phyloP scores from a whole-genome alignment of 1,284 basidiomycete genomes.

The Crepidotus sp. region DNA sequence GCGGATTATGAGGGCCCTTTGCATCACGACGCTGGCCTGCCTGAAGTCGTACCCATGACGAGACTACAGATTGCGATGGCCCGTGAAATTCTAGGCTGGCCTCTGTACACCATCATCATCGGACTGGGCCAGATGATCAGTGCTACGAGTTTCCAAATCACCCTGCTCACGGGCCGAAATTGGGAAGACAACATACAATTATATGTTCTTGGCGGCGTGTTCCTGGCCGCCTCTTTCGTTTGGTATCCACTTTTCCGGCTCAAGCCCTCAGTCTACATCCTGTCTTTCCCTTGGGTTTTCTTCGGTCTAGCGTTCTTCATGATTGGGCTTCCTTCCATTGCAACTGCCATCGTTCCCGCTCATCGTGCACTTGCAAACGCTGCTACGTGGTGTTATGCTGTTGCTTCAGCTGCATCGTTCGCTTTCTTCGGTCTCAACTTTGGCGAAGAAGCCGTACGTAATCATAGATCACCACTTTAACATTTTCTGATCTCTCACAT shows the following conservation, averaged over 20 bases:
- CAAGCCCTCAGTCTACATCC: conserved; percentile 80
- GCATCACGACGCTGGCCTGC: conserved; percentile 40
- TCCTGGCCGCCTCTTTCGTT: conserved; percentile 74
- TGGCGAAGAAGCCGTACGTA: conserved; percentile 82
- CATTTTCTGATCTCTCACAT: conserved; percentile 16
- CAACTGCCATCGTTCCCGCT: conserved; percentile 48
- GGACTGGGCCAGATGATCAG: conserved; percentile 75
- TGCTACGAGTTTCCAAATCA: conserved; percentile 92
- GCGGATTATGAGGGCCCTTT: conserved; percentile 48
- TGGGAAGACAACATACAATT: conserved; percentile 74
- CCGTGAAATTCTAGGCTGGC: conserved; percentile 75
- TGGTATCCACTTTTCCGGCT: conserved; percentile 90
- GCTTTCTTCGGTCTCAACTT: conserved; percentile 92
- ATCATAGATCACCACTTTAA: background rate
- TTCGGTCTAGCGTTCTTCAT: conserved; percentile 85
- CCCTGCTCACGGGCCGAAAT: conserved; percentile 77
- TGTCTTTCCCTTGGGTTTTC: conserved; percentile 83
- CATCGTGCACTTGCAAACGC: conserved; percentile 63
- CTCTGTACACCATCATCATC: conserved; percentile 82
- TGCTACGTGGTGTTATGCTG: conserved; percentile 84
- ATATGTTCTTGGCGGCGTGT: conserved; percentile 84
- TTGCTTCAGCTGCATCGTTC: conserved; percentile 85
- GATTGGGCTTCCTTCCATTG: conserved; percentile 78
- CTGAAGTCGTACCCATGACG: conserved; percentile 63
- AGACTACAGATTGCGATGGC: conserved; percentile 75